Conservation (phyloP, 495 filamentous ascomycete genomes). For the Penicillium fimorum region DNA sequence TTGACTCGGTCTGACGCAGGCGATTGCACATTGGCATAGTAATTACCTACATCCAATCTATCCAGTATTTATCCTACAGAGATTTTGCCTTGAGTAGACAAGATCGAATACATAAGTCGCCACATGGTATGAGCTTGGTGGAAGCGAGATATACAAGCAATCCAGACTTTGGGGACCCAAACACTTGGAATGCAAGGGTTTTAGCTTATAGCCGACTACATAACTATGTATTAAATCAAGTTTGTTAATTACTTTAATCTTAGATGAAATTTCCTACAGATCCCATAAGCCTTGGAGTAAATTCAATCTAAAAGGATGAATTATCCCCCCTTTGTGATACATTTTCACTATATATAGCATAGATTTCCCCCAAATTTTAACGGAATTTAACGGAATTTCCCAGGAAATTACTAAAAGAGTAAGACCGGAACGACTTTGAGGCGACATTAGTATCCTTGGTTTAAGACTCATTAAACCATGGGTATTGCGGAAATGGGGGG, state of each 20-base stretch:
- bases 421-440: neutral
- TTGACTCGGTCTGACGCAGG: neutral
- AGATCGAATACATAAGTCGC: slow-evolving; percentile 2
- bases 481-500: slow-evolving; percentile 1
- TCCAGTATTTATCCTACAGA: neutral
- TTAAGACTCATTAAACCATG: neutral
- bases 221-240: no score
- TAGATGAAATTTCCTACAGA: neutral
- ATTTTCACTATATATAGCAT: neutral
- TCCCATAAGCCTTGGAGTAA: neutral
- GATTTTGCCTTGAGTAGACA: neutral
- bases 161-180: no score
- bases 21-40: slow-evolving; percentile 6
- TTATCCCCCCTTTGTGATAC: neutral
- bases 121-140: slow-evolving; percentile 2
- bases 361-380: neutral
- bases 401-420: neutral
- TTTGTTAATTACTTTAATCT: neutral
- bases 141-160: neutral
- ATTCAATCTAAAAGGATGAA: neutral
- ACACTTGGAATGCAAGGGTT: no score
- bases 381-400: neutral
- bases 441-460: neutral
- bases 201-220: no score
- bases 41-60: slow-evolving; percentile 10